phyloP scores from a whole-genome alignment of 2,329 filamentous ascomycete species.

The Ophiosphaerella narmari region DNA sequence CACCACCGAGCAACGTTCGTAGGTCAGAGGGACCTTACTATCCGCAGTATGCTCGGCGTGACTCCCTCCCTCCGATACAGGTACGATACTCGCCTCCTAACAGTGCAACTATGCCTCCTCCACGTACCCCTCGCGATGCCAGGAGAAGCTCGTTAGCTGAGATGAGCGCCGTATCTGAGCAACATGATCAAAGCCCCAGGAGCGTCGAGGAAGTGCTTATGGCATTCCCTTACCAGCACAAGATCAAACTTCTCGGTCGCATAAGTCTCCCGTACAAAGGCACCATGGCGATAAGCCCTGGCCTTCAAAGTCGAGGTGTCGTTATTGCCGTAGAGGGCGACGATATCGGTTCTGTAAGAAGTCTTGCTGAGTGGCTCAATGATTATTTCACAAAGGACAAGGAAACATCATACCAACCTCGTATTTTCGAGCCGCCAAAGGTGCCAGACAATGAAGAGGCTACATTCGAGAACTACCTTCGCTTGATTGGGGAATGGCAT shows the following conservation, averaged over 20 bases:
- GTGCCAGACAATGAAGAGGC: constrained; percentile 46
- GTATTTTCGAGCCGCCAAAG: constrained; percentile 55
- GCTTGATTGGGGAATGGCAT: constrained; percentile 75
- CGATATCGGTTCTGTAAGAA: constrained; percentile 64
- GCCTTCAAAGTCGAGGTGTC: constrained; percentile 65
- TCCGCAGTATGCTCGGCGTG: constrained; percentile 32
- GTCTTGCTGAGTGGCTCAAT: constrained; percentile 68
- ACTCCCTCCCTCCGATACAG: constrained; percentile 41
- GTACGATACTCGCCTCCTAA: constrained; percentile 38
- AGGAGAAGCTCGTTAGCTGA: constrained; percentile 21
- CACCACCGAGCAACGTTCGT: constrained; percentile 54
- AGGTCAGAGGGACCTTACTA: constrained; percentile 61
- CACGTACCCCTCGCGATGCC: constrained; percentile 37
- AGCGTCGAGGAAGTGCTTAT: constrained; percentile 73
- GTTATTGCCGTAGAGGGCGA: constrained; percentile 84
- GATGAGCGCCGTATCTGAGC: constrained; percentile 14
- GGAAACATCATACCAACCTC: constrained; percentile 52
- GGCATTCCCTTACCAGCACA: constrained; percentile 73
- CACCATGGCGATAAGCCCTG: constrained; percentile 25
- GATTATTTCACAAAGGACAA: constrained; percentile 57
- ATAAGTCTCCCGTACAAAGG: constrained; percentile 70
- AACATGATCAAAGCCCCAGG: constrained; percentile 48
- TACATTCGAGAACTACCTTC: constrained; percentile 62
- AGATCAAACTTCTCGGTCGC: constrained; percentile 74
- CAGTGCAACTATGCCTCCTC: constrained; percentile 39